Conservation (phyloP, 345 rosid species). For the Eucalyptus viminalis region DNA sequence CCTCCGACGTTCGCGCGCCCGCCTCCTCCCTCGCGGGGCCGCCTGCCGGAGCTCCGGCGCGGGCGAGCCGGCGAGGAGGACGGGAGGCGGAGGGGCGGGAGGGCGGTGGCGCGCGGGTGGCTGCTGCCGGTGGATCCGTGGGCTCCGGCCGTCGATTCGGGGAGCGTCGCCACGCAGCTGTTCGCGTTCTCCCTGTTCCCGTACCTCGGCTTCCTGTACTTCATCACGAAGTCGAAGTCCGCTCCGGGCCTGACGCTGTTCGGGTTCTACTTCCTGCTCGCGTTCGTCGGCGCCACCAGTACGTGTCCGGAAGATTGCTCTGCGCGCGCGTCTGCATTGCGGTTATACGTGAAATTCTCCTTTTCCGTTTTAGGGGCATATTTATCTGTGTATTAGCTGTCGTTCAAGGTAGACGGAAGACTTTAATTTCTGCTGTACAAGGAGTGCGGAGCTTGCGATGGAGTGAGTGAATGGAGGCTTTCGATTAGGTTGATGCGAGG, state of each 20-base stretch:
- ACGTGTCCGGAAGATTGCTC: slow-evolving; percentile 7
- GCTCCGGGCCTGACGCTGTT: slow-evolving; percentile 82
- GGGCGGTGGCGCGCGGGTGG: slow-evolving; percentile 22
- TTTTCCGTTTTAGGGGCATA: neutral
- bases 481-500: neutral
- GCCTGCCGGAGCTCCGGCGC: neutral
- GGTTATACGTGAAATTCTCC: neutral
- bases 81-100: neutral
- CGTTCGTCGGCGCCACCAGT: slow-evolving; percentile 87
- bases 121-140: slow-evolving; percentile 79
- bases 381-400: neutral
- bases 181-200: slow-evolving; percentile 78
- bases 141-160: slow-evolving; percentile 70
- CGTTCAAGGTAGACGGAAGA: neutral
- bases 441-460: neutral
- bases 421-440: neutral
- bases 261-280: slow-evolving; percentile 92
- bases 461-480: neutral
- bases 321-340: neutral
- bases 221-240: slow-evolving; percentile 77
- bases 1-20: neutral
- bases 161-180: slow-evolving; percentile 79
- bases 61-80: neutral
- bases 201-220: slow-evolving; percentile 80
- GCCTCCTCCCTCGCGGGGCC: slow-evolving; percentile 3